Conservation (phyloP, 2,329 filamentous ascomycete species). For the Phaeosphaeriaceae sp. region DNA sequence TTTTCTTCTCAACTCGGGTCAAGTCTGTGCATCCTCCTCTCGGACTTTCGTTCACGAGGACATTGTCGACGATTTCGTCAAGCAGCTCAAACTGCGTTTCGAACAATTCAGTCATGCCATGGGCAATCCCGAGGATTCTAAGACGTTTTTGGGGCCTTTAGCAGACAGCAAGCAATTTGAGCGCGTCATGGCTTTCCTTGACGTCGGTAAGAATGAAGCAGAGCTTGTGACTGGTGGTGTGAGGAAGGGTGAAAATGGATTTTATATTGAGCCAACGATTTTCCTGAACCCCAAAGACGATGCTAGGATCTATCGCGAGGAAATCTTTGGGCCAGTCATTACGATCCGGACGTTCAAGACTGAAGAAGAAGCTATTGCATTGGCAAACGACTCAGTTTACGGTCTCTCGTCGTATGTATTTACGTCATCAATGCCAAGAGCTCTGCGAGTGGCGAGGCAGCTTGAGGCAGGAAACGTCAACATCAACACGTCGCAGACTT, state of each 20-base stretch:
- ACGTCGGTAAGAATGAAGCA: conserved; percentile 34
- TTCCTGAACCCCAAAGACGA: conserved; percentile 38
- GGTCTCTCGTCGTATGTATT: conserved; percentile 35
- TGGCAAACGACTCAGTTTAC: conserved; percentile 43
- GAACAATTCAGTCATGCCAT: conserved; percentile 23
- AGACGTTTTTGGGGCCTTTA: conserved; percentile 33
- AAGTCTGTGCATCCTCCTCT: conserved; percentile 64
- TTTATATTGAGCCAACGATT: conserved; percentile 40
- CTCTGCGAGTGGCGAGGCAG: conserved; percentile 35
- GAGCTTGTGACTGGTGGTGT: conserved; percentile 35
- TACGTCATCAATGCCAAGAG: conserved; percentile 18
- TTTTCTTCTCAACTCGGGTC: conserved; percentile 60
- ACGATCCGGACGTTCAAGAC: conserved; percentile 41
- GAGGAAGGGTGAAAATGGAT: conserved; percentile 33
- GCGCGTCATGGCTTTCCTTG: conserved; percentile 29
- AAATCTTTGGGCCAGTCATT: conserved; percentile 43
- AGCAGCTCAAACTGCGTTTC: conserved; percentile 34
- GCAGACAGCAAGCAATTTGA: conserved; percentile 38
- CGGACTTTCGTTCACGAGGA: conserved; percentile 50
- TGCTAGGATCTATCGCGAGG: conserved; percentile 37
- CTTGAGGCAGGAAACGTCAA: conserved; percentile 43
- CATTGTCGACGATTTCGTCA: conserved; percentile 38
- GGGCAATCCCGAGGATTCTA: conserved; percentile 24
- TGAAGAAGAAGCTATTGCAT: conserved; percentile 39
- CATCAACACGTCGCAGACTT: conserved; percentile 34